Evolutionary conservation across 2,329 filamentous ascomycete species (phyloP).

Genomic region (Aspergillus sp.): DNA sequence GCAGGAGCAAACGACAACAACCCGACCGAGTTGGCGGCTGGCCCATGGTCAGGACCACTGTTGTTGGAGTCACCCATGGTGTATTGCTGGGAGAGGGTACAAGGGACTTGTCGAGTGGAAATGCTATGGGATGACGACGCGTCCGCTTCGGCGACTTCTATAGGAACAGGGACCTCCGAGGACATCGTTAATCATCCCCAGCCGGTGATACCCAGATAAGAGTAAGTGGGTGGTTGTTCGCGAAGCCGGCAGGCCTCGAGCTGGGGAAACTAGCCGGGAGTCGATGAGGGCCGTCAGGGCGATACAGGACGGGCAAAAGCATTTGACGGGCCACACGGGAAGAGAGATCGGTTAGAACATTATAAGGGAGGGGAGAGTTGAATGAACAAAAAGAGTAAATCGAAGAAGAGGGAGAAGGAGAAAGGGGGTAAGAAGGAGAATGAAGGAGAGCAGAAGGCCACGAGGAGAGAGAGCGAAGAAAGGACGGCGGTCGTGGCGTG

Average conservation of each 20-base stretch:
- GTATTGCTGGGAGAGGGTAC: constrained; percentile 14
- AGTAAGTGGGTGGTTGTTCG: constrained; percentile 7
- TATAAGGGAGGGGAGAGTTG: constrained; percentile 6
- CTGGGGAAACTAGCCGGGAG: constrained; percentile 10
- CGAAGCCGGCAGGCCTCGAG: constrained; percentile 8
- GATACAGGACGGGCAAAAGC: constrained; percentile 19
- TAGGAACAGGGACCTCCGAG: constrained; percentile 11
- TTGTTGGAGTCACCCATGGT: constrained; percentile 29
- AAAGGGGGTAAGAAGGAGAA: constrained; percentile 3
- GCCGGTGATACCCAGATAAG: constrained; percentile 8
- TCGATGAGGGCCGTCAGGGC: constrained; percentile 20
- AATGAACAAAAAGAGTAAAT: constrained; percentile 12
- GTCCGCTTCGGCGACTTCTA: constrained; percentile 10
- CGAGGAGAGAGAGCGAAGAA: constrained; percentile 10
- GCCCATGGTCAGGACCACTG: constrained; percentile 19
- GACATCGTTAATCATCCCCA: constrained; percentile 14
- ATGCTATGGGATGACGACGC: constrained; percentile 3
- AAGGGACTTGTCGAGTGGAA: constrained; percentile 9
- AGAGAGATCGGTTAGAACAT: constrained; percentile 18
- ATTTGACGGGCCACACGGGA: constrained; percentile 19
- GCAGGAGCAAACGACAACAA: constrained; percentile 62
- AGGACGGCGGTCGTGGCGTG: constrained; percentile 17
- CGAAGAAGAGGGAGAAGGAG: constrained; percentile 11
- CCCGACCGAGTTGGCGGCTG: constrained; percentile 47
- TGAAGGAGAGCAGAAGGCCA: constrained; percentile 17